Conservation (phyloP, 2,329 filamentous ascomycete genomes). For the Penicillium digitatum region DNA sequence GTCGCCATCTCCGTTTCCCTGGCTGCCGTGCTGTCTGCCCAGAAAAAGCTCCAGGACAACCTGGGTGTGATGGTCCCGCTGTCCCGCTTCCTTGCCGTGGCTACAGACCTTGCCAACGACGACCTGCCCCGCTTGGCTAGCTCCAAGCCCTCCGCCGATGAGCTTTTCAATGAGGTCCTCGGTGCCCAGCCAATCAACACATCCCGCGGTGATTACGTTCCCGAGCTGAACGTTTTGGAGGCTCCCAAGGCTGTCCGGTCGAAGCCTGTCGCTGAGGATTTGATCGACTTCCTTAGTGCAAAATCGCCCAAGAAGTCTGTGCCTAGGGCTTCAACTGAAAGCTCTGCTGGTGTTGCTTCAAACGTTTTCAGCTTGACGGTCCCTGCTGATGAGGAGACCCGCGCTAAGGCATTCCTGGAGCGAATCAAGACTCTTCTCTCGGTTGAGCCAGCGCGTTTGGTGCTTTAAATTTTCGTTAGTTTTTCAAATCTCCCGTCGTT, state of each 20-base stretch:
- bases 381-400: conserved; percentile 72
- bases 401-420: conserved; percentile 77
- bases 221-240: conserved; percentile 61
- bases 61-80: conserved; percentile 78
- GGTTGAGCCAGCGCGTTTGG: conserved; percentile 70
- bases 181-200: conserved; percentile 50
- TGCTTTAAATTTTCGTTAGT: conserved; percentile 45
- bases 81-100: conserved; percentile 80
- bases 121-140: conserved; percentile 66
- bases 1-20: conserved; percentile 75
- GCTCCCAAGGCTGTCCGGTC: conserved; percentile 28
- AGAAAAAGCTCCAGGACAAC: conserved; percentile 72
- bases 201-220: conserved; percentile 63
- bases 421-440: conserved; percentile 81
- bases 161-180: conserved; percentile 85
- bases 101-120: conserved; percentile 82
- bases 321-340: conserved; percentile 27
- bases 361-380: conserved; percentile 83
- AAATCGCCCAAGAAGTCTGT: conserved; percentile 37
- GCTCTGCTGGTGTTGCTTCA: conserved; percentile 49
- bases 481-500: conserved; percentile 13
- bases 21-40: conserved; percentile 70
- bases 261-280: conserved; percentile 58
- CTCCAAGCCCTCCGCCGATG: conserved; percentile 66
- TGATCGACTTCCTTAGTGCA: conserved; percentile 74